Conservation (phyloP, 176 grass and related monocot genomes). For the Triticum monococcum region DNA sequence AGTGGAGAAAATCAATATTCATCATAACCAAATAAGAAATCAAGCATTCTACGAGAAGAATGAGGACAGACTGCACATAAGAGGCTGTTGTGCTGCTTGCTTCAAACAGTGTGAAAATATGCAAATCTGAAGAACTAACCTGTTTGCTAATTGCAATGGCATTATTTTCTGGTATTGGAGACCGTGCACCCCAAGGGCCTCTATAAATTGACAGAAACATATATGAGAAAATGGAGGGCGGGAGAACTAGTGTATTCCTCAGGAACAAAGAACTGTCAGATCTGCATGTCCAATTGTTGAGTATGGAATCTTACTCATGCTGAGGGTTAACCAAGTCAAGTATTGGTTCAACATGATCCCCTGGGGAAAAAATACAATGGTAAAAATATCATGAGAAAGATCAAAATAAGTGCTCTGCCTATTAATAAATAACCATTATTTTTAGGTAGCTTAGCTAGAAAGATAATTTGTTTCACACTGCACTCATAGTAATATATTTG, state of each 20-base stretch:
- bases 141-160: constrained; percentile 78
- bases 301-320: constrained; percentile 67
- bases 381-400: background rate
- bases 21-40: background rate
- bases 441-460: background rate
- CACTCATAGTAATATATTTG: background rate
- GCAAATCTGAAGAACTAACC: constrained; percentile 30
- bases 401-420: background rate
- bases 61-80: background rate
- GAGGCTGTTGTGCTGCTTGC: background rate
- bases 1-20: background rate
- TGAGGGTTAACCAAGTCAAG: constrained; percentile 92
- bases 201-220: constrained; percentile 41
- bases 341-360: constrained; percentile 67
- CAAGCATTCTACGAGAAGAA: background rate
- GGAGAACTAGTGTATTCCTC: background rate
- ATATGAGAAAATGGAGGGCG: constrained; percentile 12
- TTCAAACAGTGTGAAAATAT: background rate
- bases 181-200: constrained; percentile 76
- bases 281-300: background rate
- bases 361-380: constrained; percentile 41
- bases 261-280: background rate
- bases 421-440: background rate
- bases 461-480: background rate
- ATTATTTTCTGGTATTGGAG: constrained; percentile 95